phyloP scores from a whole-genome alignment of 192 early-diverging fungal genomes.

The Podila minutissima region DNA sequence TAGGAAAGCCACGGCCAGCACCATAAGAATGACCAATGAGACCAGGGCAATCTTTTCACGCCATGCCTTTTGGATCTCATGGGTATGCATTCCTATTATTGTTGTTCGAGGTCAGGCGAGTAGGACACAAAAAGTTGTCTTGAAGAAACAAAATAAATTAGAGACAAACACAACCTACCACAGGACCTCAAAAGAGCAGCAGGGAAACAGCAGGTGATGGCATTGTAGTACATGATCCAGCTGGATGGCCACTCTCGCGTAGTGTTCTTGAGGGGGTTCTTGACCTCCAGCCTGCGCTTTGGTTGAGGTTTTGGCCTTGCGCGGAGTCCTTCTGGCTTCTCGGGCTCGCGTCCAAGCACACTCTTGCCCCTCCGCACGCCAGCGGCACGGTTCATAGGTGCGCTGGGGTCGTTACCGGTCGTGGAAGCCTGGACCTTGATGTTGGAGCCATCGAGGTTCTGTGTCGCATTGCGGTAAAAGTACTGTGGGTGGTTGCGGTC shows the following conservation, averaged over 20 bases:
- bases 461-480: conserved; percentile 52
- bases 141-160: not conserved
- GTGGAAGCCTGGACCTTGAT: conserved; percentile 41
- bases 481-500: conserved; percentile 58
- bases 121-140: not conserved
- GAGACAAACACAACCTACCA: conserved; percentile 28
- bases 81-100: conserved; percentile 64
- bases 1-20: conserved; percentile 80
- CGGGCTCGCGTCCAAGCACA: conserved; percentile 42
- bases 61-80: conserved; percentile 80
- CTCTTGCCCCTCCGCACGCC: conserved; percentile 44
- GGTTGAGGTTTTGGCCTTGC: conserved; percentile 37
- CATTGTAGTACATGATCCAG: conserved; percentile 57
- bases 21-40: conserved; percentile 78
- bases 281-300: conserved; percentile 29
- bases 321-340: conserved; percentile 47
- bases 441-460: conserved; percentile 46
- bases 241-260: conserved; percentile 35
- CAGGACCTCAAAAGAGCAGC: conserved; percentile 37
- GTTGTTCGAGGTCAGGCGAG: not conserved
- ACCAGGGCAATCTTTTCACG: conserved; percentile 93
- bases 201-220: conserved; percentile 57
- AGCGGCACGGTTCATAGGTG: conserved; percentile 9
- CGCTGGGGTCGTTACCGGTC: conserved; percentile 33
- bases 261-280: conserved; percentile 44